Conservation (phyloP, 2,329 filamentous ascomycete species). For the Simplicillium aogashimaense region DNA sequence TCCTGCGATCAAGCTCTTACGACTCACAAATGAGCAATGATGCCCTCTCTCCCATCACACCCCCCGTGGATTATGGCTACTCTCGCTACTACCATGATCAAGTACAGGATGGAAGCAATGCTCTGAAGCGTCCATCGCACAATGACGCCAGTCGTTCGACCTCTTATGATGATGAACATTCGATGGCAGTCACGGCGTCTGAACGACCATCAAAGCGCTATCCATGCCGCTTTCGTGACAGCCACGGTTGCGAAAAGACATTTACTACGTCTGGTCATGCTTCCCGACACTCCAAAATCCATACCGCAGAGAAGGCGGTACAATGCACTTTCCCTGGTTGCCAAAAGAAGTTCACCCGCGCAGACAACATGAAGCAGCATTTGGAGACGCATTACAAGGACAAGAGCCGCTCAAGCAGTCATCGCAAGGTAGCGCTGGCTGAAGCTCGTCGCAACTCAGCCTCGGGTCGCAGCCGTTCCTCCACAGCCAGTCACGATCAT, state of each 20-base stretch:
- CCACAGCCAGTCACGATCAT: constrained; percentile 7
- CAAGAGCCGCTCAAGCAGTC: constrained; percentile 35
- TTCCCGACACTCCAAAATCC: constrained; percentile 77
- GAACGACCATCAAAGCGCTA: constrained; percentile 55
- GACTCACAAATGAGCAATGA: constrained; percentile 46
- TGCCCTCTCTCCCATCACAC: constrained; percentile 45
- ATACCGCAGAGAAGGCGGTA: constrained; percentile 71
- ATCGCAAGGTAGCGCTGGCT: constrained; percentile 21
- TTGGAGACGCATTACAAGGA: constrained; percentile 66
- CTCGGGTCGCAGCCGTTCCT: constrained; percentile 20
- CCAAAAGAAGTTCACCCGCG: constrained; percentile 70
- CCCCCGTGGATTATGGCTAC: constrained; percentile 33
- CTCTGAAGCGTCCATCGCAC: constrained; percentile 31
- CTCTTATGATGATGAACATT: constrained; percentile 42
- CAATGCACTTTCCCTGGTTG: constrained; percentile 59
- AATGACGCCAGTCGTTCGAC: constrained; percentile 33
- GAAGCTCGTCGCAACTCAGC: constrained; percentile 21
- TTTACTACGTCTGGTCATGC: constrained; percentile 80
- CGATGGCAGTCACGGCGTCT: constrained; percentile 27
- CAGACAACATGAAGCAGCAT: constrained; percentile 85
- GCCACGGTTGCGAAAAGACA: constrained; percentile 63
- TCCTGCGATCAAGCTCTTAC: constrained; percentile 51
- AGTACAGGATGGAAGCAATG: constrained; percentile 9
- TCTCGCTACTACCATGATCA: constrained; percentile 22
- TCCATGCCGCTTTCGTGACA: constrained; percentile 63